Conservation (phyloP, 768 basidiomycete genomes). For the Ramaria sp. region DNA sequence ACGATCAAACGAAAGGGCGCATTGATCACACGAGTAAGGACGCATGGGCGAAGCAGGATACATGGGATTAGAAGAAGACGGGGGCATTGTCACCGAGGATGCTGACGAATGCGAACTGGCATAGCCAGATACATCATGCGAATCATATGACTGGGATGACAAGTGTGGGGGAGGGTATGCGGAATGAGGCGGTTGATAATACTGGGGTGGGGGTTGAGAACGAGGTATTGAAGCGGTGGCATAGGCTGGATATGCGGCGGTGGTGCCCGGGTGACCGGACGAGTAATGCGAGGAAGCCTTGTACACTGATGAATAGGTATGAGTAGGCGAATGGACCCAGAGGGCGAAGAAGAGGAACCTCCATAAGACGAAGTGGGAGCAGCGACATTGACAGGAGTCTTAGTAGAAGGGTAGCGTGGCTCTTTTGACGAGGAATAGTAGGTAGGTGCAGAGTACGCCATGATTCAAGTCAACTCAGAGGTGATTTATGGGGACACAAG, state of each 20-base stretch:
- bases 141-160: slow-evolving; percentile 16
- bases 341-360: not conserved
- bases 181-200: slow-evolving; percentile 5
- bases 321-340: not conserved
- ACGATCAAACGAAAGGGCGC: slow-evolving; percentile 74
- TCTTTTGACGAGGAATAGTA: slow-evolving; percentile 1
- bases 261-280: not conserved
- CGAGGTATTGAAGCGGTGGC: not conserved
- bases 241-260: not conserved
- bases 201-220: not conserved
- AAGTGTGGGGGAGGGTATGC: slow-evolving; percentile 13
- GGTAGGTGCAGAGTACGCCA: not conserved
- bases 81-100: slow-evolving; percentile 25
- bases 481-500: not conserved
- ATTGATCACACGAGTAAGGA: slow-evolving; percentile 61
- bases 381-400: not conserved
- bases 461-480: not conserved
- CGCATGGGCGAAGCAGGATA: slow-evolving; percentile 50
- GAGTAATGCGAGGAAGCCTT: not conserved
- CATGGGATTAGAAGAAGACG: slow-evolving; percentile 22
- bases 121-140: slow-evolving; percentile 20
- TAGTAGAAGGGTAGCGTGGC: not conserved
- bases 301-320: not conserved
- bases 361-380: not conserved
- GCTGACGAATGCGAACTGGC: slow-evolving; percentile 26